Percentiles rank a stretch among this genome's conserved stretches.
These are phyloP conservation scores for Annona cherimola DNA, from an alignment of 164 flowering plant genomes.

Conservation along the genomic window DNA sequence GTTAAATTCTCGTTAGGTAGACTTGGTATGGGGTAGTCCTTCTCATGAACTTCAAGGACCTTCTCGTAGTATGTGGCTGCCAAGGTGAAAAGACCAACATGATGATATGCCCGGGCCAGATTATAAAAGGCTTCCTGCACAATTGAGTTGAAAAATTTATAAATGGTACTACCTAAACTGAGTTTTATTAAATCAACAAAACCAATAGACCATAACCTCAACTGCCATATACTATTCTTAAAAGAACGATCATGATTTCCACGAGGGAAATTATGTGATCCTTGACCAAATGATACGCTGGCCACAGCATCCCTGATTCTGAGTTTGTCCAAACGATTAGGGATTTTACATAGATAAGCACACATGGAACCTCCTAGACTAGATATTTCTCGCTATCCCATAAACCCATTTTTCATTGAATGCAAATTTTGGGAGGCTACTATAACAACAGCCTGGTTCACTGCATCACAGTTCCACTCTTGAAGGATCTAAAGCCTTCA, in stretches of 20 bases:
- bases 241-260: neutral
- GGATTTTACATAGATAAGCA: neutral
- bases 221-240: neutral
- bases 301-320: neutral
- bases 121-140: slow-evolving; percentile 80
- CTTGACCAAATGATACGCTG: neutral
- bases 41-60: slow-evolving; percentile 53
- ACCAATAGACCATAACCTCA: neutral
- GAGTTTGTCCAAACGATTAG: neutral
- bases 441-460: no score
- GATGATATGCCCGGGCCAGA: slow-evolving; percentile 87
- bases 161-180: neutral
- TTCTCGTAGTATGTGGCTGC: slow-evolving; percentile 75
- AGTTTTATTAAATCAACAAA: no score
- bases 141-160: neutral
- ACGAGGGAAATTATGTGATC: neutral
- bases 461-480: no score
- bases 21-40: slow-evolving; percentile 66
- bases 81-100: slow-evolving; percentile 71
- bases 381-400: neutral
- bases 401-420: neutral
- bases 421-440: neutral
- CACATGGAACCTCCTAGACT: neutral
- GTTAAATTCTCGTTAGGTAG: slow-evolving; percentile 46
- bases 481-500: no score